phyloP scores from a whole-genome alignment of 495 filamentous ascomycete genomes.

The Penicillium cataractarum region DNA sequence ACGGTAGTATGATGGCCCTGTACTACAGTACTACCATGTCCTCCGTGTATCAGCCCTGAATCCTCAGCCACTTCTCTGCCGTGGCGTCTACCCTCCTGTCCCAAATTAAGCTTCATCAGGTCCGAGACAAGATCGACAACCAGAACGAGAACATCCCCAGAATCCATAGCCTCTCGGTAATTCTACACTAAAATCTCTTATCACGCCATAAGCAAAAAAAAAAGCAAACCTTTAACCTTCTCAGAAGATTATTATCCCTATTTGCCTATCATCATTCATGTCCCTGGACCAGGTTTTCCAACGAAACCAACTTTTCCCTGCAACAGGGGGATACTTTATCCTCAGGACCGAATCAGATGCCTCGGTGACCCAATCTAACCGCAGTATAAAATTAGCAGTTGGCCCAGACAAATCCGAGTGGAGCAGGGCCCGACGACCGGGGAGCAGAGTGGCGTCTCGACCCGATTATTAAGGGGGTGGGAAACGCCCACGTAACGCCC shows the following conservation, averaged over 20 bases:
- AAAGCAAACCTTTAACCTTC: not conserved
- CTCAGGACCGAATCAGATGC: not conserved
- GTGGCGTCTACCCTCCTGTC: conserved; percentile 13
- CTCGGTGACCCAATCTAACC: not conserved
- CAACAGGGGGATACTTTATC: not conserved
- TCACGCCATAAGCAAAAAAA: not conserved
- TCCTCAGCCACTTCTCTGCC: conserved; percentile 7
- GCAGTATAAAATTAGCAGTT: conserved; percentile 23
- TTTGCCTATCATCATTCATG: not conserved
- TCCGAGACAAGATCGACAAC: conserved; percentile 32
- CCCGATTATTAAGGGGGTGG: conserved; percentile 20
- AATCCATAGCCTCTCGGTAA: conserved; percentile 2
- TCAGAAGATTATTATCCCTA: not conserved
- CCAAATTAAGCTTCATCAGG: conserved; percentile 33
- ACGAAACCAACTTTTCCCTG: not conserved
- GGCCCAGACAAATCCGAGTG: conserved; percentile 17
- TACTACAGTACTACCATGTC: not conserved
- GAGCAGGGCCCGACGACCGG: conserved; percentile 6
- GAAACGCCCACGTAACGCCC: conserved; percentile 2
- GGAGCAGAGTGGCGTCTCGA: conserved; percentile 13
- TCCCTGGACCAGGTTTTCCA: not conserved
- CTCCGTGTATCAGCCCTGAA: not conserved
- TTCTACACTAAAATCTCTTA: not conserved
- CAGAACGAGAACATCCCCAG: not conserved
- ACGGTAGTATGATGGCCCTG: not conserved